phyloP scores from a whole-genome alignment of 2,329 filamentous ascomycete species.

The Acrocalymma vagum region DNA sequence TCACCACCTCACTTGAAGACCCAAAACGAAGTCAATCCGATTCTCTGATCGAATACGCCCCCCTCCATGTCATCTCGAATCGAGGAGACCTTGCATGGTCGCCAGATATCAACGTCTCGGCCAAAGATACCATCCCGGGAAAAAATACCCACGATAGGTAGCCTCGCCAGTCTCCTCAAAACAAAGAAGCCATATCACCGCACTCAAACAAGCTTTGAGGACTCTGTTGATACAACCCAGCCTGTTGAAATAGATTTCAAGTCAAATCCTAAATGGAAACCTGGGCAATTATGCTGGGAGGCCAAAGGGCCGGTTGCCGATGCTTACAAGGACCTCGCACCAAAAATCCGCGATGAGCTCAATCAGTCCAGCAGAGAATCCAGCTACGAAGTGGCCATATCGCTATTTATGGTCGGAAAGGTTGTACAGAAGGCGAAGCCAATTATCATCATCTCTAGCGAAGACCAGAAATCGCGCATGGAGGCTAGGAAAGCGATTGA shows the following conservation, averaged over 20 bases:
- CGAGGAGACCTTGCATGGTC: no score
- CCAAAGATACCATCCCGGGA: no score
- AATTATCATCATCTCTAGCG: constrained; percentile 8
- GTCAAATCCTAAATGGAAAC: constrained; percentile 2
- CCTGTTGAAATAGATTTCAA: constrained; percentile 1
- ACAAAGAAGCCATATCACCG: no score
- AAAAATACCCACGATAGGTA: no score
- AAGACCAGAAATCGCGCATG: constrained; percentile 3
- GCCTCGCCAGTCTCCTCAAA: no score
- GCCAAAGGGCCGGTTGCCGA: constrained; percentile 3
- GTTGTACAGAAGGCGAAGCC: constrained; percentile 3
- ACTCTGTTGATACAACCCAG: neutral
- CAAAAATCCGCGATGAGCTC: constrained; percentile 7
- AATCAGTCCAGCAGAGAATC: constrained; percentile 5
- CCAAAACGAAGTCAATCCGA: no score
- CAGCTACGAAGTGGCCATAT: constrained; percentile 7
- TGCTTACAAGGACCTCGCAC: constrained; percentile 1
- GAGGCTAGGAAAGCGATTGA: constrained; percentile 4
- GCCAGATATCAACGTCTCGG: no score
- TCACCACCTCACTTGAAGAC: no score
- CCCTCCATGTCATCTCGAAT: no score
- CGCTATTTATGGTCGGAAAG: constrained; percentile 17
- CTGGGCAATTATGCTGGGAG: constrained; percentile 9
- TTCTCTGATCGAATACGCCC: no score
- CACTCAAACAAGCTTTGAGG: neutral